phyloP scores from a whole-genome alignment of 2,329 filamentous ascomycete genomes.

The Zalaria sp. region DNA sequence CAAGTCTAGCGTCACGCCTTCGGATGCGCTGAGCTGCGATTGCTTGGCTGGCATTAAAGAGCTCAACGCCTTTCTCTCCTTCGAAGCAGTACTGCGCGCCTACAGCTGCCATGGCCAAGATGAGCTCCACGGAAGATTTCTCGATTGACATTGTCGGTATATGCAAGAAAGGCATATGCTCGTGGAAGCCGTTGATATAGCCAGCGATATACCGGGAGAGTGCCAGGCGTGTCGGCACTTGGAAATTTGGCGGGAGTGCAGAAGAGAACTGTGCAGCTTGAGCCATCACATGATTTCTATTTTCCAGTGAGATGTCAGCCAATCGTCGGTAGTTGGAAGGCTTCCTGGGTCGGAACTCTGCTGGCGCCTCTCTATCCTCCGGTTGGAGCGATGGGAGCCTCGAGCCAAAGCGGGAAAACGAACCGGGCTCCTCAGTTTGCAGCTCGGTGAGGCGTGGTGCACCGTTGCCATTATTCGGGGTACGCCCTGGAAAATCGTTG shows the following conservation, averaged over 20 bases:
- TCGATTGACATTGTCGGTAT: conserved; percentile 50
- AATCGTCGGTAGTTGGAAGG: too few species aligned
- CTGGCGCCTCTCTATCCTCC: conserved; percentile 2
- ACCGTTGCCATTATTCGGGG: not conserved
- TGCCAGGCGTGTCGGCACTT: conserved; percentile 55
- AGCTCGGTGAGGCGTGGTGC: not conserved
- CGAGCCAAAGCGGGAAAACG: conserved; percentile 5
- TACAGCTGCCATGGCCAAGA: conserved; percentile 53
- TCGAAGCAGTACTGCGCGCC: conserved; percentile 51
- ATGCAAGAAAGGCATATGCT: conserved; percentile 50
- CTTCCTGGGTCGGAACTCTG: not conserved
- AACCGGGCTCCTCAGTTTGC: conserved; percentile 2
- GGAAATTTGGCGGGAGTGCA: conserved; percentile 28
- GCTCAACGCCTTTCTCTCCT: conserved; percentile 34
- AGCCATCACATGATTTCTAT: conserved; percentile 1
- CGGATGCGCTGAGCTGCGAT: conserved; percentile 39
- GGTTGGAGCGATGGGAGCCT: conserved; percentile 5
- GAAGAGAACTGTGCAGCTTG: conserved; percentile 1
- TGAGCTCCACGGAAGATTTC: conserved; percentile 52
- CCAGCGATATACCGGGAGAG: conserved; percentile 55
- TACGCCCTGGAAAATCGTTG: conserved; percentile 10
- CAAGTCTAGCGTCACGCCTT: conserved; percentile 32
- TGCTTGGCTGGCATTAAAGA: conserved; percentile 43
- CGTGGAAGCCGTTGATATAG: conserved; percentile 53
- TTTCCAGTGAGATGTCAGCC: conserved; percentile 3